Base-by-base conservation (phyloP, 2,329 filamentous ascomycete genomes). In the Monosporascus sp. region DNA sequence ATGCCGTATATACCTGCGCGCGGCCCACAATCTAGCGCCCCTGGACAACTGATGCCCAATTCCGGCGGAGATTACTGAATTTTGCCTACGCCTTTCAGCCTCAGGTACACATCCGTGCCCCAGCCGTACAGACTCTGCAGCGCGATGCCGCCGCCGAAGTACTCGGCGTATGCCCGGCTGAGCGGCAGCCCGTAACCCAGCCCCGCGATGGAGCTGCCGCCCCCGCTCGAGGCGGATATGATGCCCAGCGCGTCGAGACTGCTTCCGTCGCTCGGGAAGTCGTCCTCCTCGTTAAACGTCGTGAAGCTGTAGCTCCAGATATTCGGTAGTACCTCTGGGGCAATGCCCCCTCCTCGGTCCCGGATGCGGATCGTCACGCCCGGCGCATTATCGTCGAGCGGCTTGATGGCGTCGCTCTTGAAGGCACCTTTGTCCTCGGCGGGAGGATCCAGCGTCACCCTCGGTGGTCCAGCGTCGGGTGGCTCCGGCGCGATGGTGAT, bases 231-330 rank as follows among this genome's bases (percentile, higher is more conserved):
- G 2, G 81, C 81, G 1, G 88, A 87, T 48, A 97, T 87, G 5
- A 87, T 84, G 63, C 86, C 88, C 56, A 97, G 72, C 0, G 88
- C 89, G 64, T 89, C 85, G 65, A 83, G 78, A 47, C 75, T 77
- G 15, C 73, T 71, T 31, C 73, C 71, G 31, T 68, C 68, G 44
- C 70, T 69, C 6, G 70, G 62, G 3, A 73, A 64, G 61, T 77
- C 66, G 59, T 81, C 71, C 51, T 86, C 80, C 22, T 90, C 89
- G 52, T 83, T 87, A 70, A 97, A 97, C 0, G 94, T 99, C 20
- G 93, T 97, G 69, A 97, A 99, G 57, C 89, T 94, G 69, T 97
- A 99, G 6, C 91, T 92, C 92, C 94, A 99, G 54, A 99, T 92
- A 60, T 93, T 87, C 5, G 87, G 85, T 37, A 94, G 74, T 27